phyloP scores from a whole-genome alignment of 164 flowering plant genomes.

The Protea cynaroides region DNA sequence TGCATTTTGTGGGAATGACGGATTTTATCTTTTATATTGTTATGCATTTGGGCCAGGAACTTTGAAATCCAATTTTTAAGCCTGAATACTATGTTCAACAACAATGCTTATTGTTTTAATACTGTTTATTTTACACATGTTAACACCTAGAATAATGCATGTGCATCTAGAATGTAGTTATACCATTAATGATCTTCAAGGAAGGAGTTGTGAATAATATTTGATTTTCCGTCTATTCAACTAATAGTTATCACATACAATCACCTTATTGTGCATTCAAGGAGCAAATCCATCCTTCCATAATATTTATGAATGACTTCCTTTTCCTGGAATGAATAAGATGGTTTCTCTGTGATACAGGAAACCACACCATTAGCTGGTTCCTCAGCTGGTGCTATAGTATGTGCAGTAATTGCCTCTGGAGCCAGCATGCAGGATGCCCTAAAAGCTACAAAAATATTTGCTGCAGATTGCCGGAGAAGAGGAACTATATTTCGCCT shows the following conservation, averaged over 20 bases:
- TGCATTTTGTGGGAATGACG: too few relatives aligned
- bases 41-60: too few relatives aligned
- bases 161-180: too few relatives aligned
- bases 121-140: too few relatives aligned
- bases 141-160: too few relatives aligned
- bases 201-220: too few relatives aligned
- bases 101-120: too few relatives aligned
- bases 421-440: conserved; percentile 86
- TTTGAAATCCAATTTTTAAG: too few relatives aligned
- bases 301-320: background rate
- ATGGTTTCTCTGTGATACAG: conserved; percentile 31
- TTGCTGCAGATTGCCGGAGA: conserved; percentile 80
- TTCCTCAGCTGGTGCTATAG: conserved; percentile 96
- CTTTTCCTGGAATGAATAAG: background rate
- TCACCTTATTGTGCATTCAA: background rate
- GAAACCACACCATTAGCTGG: conserved; percentile 96
- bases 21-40: background rate
- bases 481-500: conserved; percentile 94
- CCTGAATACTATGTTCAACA: too few relatives aligned
- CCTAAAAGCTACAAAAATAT: conserved; percentile 59
- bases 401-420: conserved; percentile 89
- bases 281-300: background rate
- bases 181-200: too few relatives aligned
- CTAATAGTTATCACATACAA: background rate
- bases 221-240: background rate